Evolutionary conservation across 768 basidiomycete genomes (phyloP).

Genomic region (Lactarius hengduanensis): DNA sequence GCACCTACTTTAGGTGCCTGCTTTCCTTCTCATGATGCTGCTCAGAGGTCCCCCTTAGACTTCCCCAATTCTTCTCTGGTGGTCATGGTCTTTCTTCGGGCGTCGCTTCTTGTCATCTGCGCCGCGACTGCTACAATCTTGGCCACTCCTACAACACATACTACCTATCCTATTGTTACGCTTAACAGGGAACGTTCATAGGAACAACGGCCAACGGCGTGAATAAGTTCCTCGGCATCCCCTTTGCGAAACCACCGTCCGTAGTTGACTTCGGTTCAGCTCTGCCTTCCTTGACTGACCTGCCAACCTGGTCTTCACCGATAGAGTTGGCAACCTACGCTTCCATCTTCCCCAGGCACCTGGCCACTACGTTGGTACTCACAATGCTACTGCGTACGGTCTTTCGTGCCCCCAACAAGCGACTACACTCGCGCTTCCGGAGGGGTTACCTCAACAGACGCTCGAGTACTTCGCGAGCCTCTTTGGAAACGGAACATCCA

Average conservation of each 20-base stretch:
- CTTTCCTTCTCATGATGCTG: too few relatives aligned
- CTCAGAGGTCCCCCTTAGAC: neutral
- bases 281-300: neutral
- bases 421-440: neutral
- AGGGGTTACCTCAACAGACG: neutral
- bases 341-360: constrained; percentile 38
- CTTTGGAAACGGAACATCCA: neutral
- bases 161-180: constrained; percentile 25
- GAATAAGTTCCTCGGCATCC: constrained; percentile 41
- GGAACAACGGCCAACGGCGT: constrained; percentile 32
- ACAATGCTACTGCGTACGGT: constrained; percentile 28
- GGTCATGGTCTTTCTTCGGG: neutral
- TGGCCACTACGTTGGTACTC: constrained; percentile 21
- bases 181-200: constrained; percentile 35
- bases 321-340: constrained; percentile 38
- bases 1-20: too few relatives aligned
- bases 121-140: neutral
- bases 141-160: neutral
- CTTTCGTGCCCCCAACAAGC: constrained; percentile 32
- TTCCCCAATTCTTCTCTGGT: neutral
- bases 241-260: constrained; percentile 42
- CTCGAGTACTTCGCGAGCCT: neutral
- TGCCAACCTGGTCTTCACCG: neutral
- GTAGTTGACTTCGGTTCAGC: constrained; percentile 16
- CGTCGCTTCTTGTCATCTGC: neutral